Evolutionary conservation across 768 basidiomycete genomes (phyloP).

Genomic region (Auricularia cornea): DNA sequence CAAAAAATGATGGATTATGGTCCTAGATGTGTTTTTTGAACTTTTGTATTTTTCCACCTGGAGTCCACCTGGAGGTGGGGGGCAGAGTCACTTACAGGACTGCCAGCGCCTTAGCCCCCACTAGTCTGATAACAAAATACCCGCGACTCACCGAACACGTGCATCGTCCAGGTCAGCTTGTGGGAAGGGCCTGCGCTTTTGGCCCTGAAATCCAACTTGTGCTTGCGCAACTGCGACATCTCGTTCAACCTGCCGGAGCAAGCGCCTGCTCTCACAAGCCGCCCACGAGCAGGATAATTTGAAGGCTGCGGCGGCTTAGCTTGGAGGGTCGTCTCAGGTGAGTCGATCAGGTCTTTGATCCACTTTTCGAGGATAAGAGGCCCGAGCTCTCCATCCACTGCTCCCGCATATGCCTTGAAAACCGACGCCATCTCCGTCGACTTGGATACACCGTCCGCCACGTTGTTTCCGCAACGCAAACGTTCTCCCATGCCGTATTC

Average conservation of each 20-base stretch:
- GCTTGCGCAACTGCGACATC: not conserved
- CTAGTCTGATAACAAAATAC: not conserved
- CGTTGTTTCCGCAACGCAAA: not conserved
- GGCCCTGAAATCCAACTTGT: not conserved
- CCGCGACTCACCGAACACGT: not conserved
- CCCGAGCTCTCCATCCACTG: not conserved
- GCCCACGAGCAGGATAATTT: slow-evolving; percentile 9
- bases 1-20: too few species aligned
- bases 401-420: not conserved
- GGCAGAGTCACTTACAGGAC: too few species aligned
- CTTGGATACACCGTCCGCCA: not conserved
- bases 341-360: not conserved
- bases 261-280: slow-evolving; percentile 17
- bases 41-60: too few species aligned
- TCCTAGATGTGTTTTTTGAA: too few species aligned
- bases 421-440: not conserved
- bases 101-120: too few species aligned
- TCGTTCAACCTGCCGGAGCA: not conserved
- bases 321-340: not conserved
- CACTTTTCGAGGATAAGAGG: not conserved
- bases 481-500: not conserved
- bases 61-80: too few species aligned
- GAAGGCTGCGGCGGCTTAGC: slow-evolving; percentile 18
- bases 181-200: not conserved
- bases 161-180: not conserved